Conservation (phyloP, 163 green algal genomes). For the Scenedesmus sp. region DNA sequence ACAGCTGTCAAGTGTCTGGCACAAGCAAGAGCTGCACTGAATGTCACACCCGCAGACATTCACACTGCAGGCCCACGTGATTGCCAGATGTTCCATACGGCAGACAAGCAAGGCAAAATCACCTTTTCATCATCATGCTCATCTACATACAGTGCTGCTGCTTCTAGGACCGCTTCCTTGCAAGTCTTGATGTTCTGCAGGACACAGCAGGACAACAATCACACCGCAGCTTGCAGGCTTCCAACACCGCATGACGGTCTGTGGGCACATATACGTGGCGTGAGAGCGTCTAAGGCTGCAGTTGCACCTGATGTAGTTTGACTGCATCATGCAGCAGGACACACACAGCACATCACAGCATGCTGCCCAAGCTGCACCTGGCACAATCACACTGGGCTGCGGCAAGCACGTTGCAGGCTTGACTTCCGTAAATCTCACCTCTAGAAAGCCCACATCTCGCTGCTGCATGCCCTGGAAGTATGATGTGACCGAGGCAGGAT, state of each 20-base stretch:
- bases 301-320: background rate
- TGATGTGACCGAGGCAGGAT: background rate
- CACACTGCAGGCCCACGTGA: background rate
- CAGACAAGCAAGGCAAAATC: background rate
- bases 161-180: constrained; percentile 28
- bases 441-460: background rate
- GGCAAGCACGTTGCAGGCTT: background rate
- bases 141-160: constrained; percentile 33
- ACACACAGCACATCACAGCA: constrained; percentile 5
- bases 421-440: background rate
- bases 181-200: constrained; percentile 36
- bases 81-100: background rate
- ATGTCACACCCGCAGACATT: background rate
- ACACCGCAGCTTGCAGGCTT: background rate
- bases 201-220: background rate
- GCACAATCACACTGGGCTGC: background rate
- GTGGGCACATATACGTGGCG: background rate
- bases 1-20: no score
- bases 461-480: constrained; percentile 1
- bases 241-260: background rate
- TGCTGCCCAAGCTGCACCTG: background rate
- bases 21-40: no score
- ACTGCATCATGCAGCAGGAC: background rate
- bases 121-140: constrained; percentile 40
- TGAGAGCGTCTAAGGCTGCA: background rate